Evolutionary conservation across 2,329 filamentous ascomycete genomes (phyloP).

Genomic region (Xylariaceae sp.): DNA sequence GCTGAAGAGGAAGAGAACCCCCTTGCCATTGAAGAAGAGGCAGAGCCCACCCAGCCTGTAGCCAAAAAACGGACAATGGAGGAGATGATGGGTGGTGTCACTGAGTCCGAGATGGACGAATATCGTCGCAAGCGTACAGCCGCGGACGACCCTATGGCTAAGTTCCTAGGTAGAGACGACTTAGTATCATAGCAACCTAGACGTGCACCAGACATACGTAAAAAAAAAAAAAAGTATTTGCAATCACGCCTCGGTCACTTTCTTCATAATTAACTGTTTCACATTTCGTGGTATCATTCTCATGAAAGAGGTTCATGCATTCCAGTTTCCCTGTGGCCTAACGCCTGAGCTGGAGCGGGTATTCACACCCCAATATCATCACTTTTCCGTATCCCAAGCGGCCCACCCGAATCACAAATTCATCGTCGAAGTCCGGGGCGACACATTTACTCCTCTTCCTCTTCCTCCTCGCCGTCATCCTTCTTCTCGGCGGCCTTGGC

Average conservation of each 20-base stretch:
- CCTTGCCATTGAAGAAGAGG: constrained; percentile 20
- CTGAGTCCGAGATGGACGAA: constrained; percentile 80
- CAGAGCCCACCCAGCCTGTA: constrained; percentile 20
- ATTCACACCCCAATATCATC: constrained; percentile 33
- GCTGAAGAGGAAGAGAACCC: constrained; percentile 20
- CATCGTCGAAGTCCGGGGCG: constrained; percentile 28
- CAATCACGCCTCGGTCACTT: constrained; percentile 8
- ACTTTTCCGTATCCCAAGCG: constrained; percentile 31
- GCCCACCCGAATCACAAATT: constrained; percentile 14
- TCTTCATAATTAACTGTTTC: constrained; percentile 18
- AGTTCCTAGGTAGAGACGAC: constrained; percentile 70
- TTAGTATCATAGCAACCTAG: constrained; percentile 40
- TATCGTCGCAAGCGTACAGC: constrained; percentile 73
- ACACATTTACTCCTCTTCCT: constrained; percentile 68
- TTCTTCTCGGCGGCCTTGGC: constrained; percentile 88
- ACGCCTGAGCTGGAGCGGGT: constrained; percentile 49
- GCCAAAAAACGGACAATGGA: constrained; percentile 70
- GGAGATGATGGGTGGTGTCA: constrained; percentile 73
- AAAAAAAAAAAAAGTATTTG: constrained; percentile 5
- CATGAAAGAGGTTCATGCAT: constrained; percentile 29
- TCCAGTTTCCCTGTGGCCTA: constrained; percentile 42
- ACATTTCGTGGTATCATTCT: constrained; percentile 20
- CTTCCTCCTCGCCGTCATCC: constrained; percentile 75
- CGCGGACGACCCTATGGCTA: constrained; percentile 83
- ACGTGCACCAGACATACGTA: neutral